These are phyloP conservation scores for Friedmanniomyces simplex DNA, from an alignment of 495 filamentous ascomycete species.

Conservation along the genomic window DNA sequence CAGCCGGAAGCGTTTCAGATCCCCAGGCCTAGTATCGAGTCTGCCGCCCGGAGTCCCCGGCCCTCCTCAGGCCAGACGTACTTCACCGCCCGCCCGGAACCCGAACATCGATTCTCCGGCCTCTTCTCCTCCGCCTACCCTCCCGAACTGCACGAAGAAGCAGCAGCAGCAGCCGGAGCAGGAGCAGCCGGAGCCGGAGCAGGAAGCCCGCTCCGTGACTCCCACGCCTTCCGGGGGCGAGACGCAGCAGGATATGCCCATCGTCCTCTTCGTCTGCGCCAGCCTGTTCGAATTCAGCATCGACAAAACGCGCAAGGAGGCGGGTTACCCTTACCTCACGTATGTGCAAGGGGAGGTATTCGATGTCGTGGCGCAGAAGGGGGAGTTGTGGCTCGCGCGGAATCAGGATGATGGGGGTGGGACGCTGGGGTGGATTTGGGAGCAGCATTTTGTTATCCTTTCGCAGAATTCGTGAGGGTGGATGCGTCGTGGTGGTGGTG, in stretches of 20 bases:
- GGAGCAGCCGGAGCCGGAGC: constrained; percentile 3
- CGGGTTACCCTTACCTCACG: constrained; percentile 88
- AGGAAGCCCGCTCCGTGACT: neutral
- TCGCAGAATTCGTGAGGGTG: constrained; percentile 5
- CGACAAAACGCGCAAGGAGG: constrained; percentile 79
- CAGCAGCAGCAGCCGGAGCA: too few species aligned
- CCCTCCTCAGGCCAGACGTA: constrained; percentile 11
- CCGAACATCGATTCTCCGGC: constrained; percentile 19
- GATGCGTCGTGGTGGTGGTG: neutral
- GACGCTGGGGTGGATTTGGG: constrained; percentile 96
- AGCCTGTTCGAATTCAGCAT: constrained; percentile 96
- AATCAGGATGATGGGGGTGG: constrained; percentile 81
- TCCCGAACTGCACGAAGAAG: too few species aligned
- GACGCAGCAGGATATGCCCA: constrained; percentile 29
- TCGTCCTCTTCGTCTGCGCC: constrained; percentile 75
- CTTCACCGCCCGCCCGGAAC: constrained; percentile 14
- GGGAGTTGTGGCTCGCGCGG: constrained; percentile 92
- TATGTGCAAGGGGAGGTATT: constrained; percentile 78
- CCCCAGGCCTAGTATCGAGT: constrained; percentile 1
- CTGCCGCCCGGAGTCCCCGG: neutral
- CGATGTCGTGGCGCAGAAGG: constrained; percentile 76
- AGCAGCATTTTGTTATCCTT: constrained; percentile 71
- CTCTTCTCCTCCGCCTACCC: constrained; percentile 31
- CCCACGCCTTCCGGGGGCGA: neutral
- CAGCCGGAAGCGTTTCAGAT: neutral